These are phyloP conservation scores for Vaccinium myrtillus DNA, from an alignment of 148 eudicot species.

Conservation along the genomic window DNA sequence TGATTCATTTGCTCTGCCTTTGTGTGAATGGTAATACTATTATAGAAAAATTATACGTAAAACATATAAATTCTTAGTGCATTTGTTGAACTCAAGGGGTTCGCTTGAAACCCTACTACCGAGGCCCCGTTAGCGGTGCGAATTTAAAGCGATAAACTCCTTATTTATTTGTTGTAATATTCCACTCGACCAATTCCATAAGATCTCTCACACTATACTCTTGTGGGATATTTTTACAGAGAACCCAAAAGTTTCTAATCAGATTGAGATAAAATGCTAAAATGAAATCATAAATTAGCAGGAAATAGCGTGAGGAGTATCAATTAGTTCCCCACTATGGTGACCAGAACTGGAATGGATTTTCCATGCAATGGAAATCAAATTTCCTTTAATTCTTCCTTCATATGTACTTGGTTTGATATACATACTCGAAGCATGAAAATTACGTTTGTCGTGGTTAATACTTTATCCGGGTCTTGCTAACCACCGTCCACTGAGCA, in stretches of 20 bases:
- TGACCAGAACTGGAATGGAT: not conserved
- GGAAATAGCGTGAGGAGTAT: not conserved
- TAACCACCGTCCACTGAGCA: no score
- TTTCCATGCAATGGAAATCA: slow-evolving; percentile 1
- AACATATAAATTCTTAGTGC: no score
- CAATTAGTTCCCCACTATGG: not conserved
- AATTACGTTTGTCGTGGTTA: not conserved
- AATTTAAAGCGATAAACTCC: not conserved
- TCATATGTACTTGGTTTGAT: not conserved
- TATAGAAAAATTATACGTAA: no score
- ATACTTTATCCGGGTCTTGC: not conserved
- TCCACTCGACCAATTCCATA: not conserved
- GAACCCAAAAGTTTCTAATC: not conserved
- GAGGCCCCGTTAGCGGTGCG: not conserved
- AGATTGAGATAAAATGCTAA: not conserved
- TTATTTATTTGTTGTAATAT: not conserved
- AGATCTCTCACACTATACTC: not conserved
- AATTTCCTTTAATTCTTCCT: not conserved
- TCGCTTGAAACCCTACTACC: no score
- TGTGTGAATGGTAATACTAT: no score
- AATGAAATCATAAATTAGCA: not conserved
- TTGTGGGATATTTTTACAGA: not conserved
- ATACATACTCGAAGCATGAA: not conserved
- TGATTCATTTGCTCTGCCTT: no score
- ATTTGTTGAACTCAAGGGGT: no score